phyloP scores from a whole-genome alignment of 148 eudicot genomes.

The Amaranthus hypochondriacus region DNA sequence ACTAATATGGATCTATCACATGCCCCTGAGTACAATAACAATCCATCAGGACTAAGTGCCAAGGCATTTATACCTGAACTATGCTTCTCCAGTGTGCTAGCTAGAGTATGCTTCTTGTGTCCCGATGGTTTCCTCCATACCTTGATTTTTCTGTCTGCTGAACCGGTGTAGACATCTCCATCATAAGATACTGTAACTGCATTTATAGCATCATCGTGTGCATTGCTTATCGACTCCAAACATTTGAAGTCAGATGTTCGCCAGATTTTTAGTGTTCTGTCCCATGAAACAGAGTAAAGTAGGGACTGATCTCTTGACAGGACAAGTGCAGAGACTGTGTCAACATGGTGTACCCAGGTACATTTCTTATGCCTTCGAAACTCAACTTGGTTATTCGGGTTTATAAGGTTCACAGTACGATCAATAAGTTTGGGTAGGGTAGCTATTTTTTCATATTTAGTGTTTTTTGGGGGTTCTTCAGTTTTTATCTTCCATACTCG shows the following conservation, averaged over 20 bases:
- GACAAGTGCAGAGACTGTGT: slow-evolving; percentile 68
- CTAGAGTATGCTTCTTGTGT: slow-evolving; percentile 48
- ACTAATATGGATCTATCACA: slow-evolving; percentile 60
- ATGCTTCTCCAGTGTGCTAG: slow-evolving; percentile 51
- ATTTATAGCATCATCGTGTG: slow-evolving; percentile 94
- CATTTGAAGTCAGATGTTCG: slow-evolving; percentile 60
- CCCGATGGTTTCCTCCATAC: slow-evolving; percentile 49
- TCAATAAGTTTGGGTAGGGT: slow-evolving; percentile 81
- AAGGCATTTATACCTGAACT: slow-evolving; percentile 75
- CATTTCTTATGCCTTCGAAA: slow-evolving; percentile 60
- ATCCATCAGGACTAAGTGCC: slow-evolving; percentile 54
- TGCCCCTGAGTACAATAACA: slow-evolving; percentile 66
- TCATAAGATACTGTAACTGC: slow-evolving; percentile 46
- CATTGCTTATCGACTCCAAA: slow-evolving; percentile 61
- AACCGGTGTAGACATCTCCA: slow-evolving; percentile 71
- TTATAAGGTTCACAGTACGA: slow-evolving; percentile 56
- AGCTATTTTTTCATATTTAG: slow-evolving; percentile 43
- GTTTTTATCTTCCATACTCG: slow-evolving; percentile 73
- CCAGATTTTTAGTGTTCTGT: slow-evolving; percentile 72
- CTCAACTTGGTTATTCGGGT: slow-evolving; percentile 60
- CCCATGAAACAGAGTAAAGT: slow-evolving; percentile 93
- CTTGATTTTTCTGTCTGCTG: slow-evolving; percentile 75
- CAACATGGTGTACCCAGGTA: slow-evolving; percentile 85
- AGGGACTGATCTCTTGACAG: slow-evolving; percentile 54
- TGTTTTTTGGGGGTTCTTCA: slow-evolving; percentile 23